A percentile compares a stretch with the other conserved stretches of the same genome.
These are phyloP conservation scores for Pichia kluyveri DNA, from an alignment of 805 yeast species.

Conservation along the genomic window DNA sequence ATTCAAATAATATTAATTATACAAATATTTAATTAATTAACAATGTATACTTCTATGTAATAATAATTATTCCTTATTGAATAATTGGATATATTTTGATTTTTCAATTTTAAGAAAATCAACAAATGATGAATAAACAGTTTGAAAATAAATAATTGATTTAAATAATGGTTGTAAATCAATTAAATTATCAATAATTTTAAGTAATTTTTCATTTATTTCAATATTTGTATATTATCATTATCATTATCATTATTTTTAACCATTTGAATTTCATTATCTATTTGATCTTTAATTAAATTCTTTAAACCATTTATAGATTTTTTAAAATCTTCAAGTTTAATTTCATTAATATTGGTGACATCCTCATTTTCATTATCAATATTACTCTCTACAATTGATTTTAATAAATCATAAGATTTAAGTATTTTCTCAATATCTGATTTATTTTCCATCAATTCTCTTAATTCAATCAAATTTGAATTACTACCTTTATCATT, in stretches of 20 bases:
- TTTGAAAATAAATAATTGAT: slow-evolving; percentile 41
- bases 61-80: too few species aligned
- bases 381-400: slow-evolving; percentile 24
- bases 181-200: slow-evolving; percentile 38
- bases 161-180: slow-evolving; percentile 45
- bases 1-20: too few species aligned
- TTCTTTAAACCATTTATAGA: slow-evolving; percentile 38
- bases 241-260: slow-evolving; percentile 6
- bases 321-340: slow-evolving; percentile 21
- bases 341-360: slow-evolving; percentile 6
- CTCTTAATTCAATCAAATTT: slow-evolving; percentile 25
- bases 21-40: too few species aligned
- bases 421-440: slow-evolving; percentile 30
- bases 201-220: slow-evolving; percentile 25
- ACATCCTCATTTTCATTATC: background rate
- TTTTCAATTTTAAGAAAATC: slow-evolving; percentile 30
- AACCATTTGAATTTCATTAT: slow-evolving; percentile 19
- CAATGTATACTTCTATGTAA: too few species aligned
- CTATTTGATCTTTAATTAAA: slow-evolving; percentile 35
- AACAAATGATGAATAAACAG: slow-evolving; percentile 41
- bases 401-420: slow-evolving; percentile 36
- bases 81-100: slow-evolving; percentile 20
- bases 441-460: slow-evolving; percentile 35
- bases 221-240: too few species aligned
- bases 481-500: background rate